Base-by-base conservation (phyloP, 2,329 filamentous ascomycete genomes). In the Ilyonectria robusta region DNA sequence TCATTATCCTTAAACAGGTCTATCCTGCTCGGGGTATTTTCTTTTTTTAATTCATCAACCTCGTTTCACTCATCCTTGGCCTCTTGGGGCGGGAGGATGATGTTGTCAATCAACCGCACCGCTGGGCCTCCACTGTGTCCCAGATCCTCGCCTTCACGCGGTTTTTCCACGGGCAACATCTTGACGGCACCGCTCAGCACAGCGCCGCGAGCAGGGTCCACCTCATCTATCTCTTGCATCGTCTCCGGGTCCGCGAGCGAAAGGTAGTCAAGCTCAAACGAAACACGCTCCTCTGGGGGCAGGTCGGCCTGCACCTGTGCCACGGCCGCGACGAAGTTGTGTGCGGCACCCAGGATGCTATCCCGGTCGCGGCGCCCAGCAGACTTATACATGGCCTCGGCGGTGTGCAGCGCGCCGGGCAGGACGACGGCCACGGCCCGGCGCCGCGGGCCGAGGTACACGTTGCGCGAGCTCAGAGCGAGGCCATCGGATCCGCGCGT, bases 101-200 rank as follows among this genome's bases (percentile, higher is more conserved):
- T 91, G 77, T 99, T 99, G 78, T 99, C 96, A 79, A 99, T 98
- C 80, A 99, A 83, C 68, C 96, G 87, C 54, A 99, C 96, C 1
- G 91, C 79, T 17, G 93, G 93, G 1, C 92, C 91, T 4, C 90
- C 91, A 62, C 88, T 87, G 67, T 89, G 89, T 4, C 94, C 94
- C 29, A 95, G 80, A 71, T 94, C 91, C 79, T 98, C 95, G 0
- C 88, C 93, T 6, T 89, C 83, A 55, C 85, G 86, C 1, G 91
- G 86, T 58, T 89, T 86, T 77, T 97, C 93, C 2, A 97, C 84
- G 0, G 94, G 93, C 51, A 94, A 79, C 92, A 99, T 97, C 82
- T 93, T 96, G 65, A 99, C 85, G 0, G 96, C 96, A 4, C 94
- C 94, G 78, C 95, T 98, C 64, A 99, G 81, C 40, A 99, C 92